Evolutionary conservation across 768 basidiomycete genomes (phyloP).

Genomic region (Suillus ampliporus): DNA sequence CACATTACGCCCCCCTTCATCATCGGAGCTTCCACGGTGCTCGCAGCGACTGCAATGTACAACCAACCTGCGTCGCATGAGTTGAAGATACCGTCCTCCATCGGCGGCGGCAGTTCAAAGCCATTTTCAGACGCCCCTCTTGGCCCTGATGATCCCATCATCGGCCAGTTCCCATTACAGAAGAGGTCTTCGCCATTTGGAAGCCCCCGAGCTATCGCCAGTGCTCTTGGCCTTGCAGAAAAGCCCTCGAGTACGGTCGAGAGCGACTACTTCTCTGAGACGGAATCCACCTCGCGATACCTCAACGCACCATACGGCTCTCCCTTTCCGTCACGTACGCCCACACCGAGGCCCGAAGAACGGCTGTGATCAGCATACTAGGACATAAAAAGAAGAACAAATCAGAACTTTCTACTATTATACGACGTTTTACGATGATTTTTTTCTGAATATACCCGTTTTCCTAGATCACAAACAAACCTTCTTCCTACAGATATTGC

Average conservation of each 20-base stretch:
- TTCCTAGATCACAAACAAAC: slow-evolving; percentile 39
- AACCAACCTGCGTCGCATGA: slow-evolving; percentile 68
- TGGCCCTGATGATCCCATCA: slow-evolving; percentile 57
- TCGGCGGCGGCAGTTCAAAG: slow-evolving; percentile 32
- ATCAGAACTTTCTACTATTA: slow-evolving; percentile 29
- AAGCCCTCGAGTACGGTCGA: slow-evolving; percentile 32
- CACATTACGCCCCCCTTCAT: slow-evolving; percentile 86
- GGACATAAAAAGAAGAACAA: slow-evolving; percentile 14
- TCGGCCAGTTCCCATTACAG: slow-evolving; percentile 57
- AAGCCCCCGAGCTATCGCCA: slow-evolving; percentile 55
- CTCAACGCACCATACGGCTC: slow-evolving; percentile 56
- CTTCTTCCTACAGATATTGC: slow-evolving; percentile 38
- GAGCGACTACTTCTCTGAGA: slow-evolving; percentile 45
- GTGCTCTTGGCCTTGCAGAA: slow-evolving; percentile 50
- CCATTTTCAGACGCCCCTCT: slow-evolving; percentile 52
- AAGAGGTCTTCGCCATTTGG: slow-evolving; percentile 55
- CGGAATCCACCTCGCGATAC: slow-evolving; percentile 49
- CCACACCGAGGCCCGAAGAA: slow-evolving; percentile 47
- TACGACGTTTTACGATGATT: slow-evolving; percentile 42
- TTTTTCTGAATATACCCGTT: slow-evolving; percentile 39
- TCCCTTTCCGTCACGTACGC: slow-evolving; percentile 53
- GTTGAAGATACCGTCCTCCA: slow-evolving; percentile 36
- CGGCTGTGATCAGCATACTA: slow-evolving; percentile 30
- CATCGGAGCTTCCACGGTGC: slow-evolving; percentile 83
- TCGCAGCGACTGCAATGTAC: slow-evolving; percentile 93